These are phyloP conservation scores for Phialocephala sp. DNA, from an alignment of 2,329 filamentous ascomycete species.

Conservation along the genomic window DNA sequence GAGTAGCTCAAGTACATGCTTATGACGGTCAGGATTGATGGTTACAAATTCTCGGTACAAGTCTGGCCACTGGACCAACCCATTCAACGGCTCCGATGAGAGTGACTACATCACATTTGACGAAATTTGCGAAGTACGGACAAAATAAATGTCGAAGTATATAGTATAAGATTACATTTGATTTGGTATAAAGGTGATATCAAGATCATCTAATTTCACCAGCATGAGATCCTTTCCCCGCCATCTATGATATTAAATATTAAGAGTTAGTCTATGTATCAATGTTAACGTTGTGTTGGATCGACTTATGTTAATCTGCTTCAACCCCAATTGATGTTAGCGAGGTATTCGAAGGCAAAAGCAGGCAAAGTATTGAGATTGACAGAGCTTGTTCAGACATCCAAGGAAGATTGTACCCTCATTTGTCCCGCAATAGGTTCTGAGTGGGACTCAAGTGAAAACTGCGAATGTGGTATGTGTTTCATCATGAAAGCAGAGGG, in stretches of 20 bases:
- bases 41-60: no score
- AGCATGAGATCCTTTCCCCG: neutral
- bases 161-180: neutral
- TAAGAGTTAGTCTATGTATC: neutral
- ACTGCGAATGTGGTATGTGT: conserved; percentile 83
- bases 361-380: neutral
- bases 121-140: no score
- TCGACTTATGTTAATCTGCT: neutral
- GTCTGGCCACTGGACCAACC: no score
- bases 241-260: neutral
- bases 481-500: conserved; percentile 66
- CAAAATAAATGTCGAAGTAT: neutral
- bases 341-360: neutral
- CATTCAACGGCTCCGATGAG: no score
- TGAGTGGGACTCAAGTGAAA: conserved; percentile 77
- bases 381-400: conserved; percentile 62
- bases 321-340: neutral
- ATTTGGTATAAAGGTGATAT: neutral
- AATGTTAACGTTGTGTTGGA: neutral
- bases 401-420: conserved; percentile 75
- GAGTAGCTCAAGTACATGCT: no score
- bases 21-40: no score
- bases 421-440: conserved; percentile 72
- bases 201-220: no score
- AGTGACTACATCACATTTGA: no score